Evolutionary conservation across 495 filamentous ascomycete genomes (phyloP).

Genomic region (Cercophora samala): DNA sequence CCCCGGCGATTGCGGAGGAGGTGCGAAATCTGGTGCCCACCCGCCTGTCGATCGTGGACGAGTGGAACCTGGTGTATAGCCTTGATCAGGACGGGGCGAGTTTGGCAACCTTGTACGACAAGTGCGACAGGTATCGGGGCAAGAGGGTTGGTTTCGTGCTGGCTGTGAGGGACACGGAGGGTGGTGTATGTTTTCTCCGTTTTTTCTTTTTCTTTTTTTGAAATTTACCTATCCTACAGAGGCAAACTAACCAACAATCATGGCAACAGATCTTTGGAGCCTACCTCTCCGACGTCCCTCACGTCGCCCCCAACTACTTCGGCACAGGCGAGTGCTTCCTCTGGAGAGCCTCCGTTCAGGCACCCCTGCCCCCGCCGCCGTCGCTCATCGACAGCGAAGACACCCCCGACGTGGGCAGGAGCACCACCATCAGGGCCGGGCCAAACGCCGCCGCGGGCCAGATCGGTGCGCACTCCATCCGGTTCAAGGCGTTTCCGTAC

Average conservation of each 20-base stretch:
- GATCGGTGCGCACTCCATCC: constrained; percentile 49
- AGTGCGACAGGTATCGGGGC: constrained; percentile 58
- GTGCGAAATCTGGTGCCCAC: constrained; percentile 86
- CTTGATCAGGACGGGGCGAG: constrained; percentile 92
- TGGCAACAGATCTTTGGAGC: constrained; percentile 74
- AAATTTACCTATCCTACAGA: constrained; percentile 4
- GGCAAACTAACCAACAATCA: neutral
- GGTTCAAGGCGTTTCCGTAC: constrained; percentile 97
- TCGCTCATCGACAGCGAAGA: constrained; percentile 58
- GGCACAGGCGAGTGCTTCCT: constrained; percentile 98
- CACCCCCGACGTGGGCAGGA: constrained; percentile 60
- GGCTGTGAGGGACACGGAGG: constrained; percentile 71
- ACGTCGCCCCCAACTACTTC: constrained; percentile 78
- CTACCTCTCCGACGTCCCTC: constrained; percentile 85
- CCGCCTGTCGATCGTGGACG: constrained; percentile 78
- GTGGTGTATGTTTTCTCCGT: constrained; percentile 57
- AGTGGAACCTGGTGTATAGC: constrained; percentile 83
- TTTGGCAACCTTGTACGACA: constrained; percentile 79
- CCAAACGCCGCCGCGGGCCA: constrained; percentile 1
- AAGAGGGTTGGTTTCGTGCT: constrained; percentile 81
- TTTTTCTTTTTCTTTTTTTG: constrained; percentile 5
- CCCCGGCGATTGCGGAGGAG: constrained; percentile 78
- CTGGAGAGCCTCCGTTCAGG: constrained; percentile 72
- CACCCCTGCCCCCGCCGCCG: constrained; percentile 68
- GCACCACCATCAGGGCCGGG: constrained; percentile 56